A percentile compares a stretch with the other conserved stretches of the same genome.
Conservation (phyloP, 169 alveolate species). For the Cryptosporidium canis region DNA sequence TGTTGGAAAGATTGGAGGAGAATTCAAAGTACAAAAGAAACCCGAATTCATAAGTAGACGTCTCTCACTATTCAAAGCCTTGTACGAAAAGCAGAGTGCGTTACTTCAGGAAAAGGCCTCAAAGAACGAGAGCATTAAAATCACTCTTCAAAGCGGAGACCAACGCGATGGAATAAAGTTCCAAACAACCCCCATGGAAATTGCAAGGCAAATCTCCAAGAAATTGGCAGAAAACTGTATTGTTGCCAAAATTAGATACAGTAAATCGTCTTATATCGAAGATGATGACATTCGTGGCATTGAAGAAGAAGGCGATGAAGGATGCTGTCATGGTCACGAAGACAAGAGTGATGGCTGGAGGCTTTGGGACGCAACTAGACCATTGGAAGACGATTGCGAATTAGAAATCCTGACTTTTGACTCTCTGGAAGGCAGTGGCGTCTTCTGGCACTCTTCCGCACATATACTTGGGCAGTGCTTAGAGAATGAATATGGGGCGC, state of each 20-base stretch:
- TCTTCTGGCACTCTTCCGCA: slow-evolving; percentile 99
- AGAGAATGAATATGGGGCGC: slow-evolving; percentile 95
- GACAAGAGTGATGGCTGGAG: slow-evolving; percentile 74
- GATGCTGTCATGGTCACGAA: slow-evolving; percentile 9
- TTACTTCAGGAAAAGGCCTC: slow-evolving; percentile 55
- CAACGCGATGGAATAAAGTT: slow-evolving; percentile 85
- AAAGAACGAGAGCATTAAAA: slow-evolving; percentile 82
- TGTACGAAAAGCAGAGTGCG: slow-evolving; percentile 83
- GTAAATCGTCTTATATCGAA: slow-evolving; percentile 77
- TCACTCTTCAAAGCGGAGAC: slow-evolving; percentile 91
- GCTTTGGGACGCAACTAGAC: slow-evolving; percentile 96
- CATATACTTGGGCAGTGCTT: slow-evolving; percentile 91
- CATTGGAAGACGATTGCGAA: slow-evolving; percentile 96
- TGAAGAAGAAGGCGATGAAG: slow-evolving; percentile 85
- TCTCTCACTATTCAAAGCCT: slow-evolving; percentile 80
- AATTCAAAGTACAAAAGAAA: slow-evolving; percentile 77
- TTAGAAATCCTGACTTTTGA: slow-evolving; percentile 91
- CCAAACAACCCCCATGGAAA: slow-evolving; percentile 91
- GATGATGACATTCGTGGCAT: slow-evolving; percentile 82
- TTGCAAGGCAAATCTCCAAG: slow-evolving; percentile 89
- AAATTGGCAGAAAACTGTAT: slow-evolving; percentile 87
- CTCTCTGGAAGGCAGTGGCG: slow-evolving; percentile 92
- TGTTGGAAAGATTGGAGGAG: slow-evolving; percentile 84
- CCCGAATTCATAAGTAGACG: slow-evolving; percentile 87
- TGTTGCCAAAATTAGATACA: slow-evolving; percentile 89